Conservation (phyloP, 2,329 filamentous ascomycete species). For the Trichoderma sp. region DNA sequence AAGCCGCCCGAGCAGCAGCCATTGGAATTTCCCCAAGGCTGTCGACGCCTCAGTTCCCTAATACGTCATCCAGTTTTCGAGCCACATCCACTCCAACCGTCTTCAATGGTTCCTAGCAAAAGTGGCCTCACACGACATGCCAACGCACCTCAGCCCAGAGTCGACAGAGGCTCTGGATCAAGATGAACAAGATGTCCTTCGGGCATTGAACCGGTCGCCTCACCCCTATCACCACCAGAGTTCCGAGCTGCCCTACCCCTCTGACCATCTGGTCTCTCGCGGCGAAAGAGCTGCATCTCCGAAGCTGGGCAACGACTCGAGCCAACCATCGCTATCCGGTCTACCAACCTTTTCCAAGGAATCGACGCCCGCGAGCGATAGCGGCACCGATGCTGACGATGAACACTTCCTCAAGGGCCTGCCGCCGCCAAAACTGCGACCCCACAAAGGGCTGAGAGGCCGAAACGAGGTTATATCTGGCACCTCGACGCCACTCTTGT, state of each 20-base stretch:
- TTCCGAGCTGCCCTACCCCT: slow-evolving; percentile 51
- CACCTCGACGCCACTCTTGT: slow-evolving; percentile 56
- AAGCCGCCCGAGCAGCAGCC: neutral
- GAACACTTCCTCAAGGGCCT: slow-evolving; percentile 85
- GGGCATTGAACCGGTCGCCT: slow-evolving; percentile 61
- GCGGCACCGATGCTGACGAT: slow-evolving; percentile 93
- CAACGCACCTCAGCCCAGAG: slow-evolving; percentile 45
- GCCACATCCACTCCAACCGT: slow-evolving; percentile 9
- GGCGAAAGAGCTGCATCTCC: slow-evolving; percentile 24
- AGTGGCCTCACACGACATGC: slow-evolving; percentile 44
- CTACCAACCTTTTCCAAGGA: slow-evolving; percentile 46
- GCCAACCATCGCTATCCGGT: slow-evolving; percentile 28
- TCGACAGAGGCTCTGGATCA: slow-evolving; percentile 36
- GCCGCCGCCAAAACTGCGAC: slow-evolving; percentile 71
- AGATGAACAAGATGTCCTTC: slow-evolving; percentile 43
- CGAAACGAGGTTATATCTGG: slow-evolving; percentile 56
- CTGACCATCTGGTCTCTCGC: slow-evolving; percentile 40
- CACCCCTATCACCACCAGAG: slow-evolving; percentile 67
- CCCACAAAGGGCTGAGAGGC: slow-evolving; percentile 76
- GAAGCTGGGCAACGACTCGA: slow-evolving; percentile 25
- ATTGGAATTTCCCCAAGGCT: neutral
- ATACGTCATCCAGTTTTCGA: slow-evolving; percentile 15
- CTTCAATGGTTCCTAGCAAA: slow-evolving; percentile 33
- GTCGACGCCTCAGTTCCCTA: neutral
- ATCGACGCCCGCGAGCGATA: slow-evolving; percentile 72